Conservation (phyloP, 805 yeast species). For the Candida montana region DNA sequence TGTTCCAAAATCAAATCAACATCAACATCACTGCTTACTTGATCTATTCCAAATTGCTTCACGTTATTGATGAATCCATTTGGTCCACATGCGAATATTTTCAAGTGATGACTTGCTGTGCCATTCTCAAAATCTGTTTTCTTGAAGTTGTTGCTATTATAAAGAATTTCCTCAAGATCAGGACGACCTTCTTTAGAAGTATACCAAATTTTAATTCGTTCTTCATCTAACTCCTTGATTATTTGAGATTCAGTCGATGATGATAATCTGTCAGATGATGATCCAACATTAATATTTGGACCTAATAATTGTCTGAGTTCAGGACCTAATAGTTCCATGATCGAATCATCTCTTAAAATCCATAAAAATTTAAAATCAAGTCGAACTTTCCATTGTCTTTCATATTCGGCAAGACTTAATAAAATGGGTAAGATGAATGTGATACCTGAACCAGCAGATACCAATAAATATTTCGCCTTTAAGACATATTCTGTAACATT, state of each 20-base stretch:
- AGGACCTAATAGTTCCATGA: slow-evolving; percentile 2
- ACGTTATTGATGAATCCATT: slow-evolving; percentile 12
- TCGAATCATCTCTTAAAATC: slow-evolving; percentile 15
- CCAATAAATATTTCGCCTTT: not conserved
- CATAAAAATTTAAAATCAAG: slow-evolving; percentile 21
- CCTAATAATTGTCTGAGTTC: not conserved
- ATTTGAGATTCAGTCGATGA: not conserved
- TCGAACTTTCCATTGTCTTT: slow-evolving; percentile 2
- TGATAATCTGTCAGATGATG: not conserved
- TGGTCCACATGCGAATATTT: slow-evolving; percentile 26
- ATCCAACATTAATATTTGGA: too few species aligned
- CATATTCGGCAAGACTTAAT: slow-evolving; percentile 14
- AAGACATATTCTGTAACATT: not conserved
- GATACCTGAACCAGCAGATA: slow-evolving; percentile 12
- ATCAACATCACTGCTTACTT: not conserved
- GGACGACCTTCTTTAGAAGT: slow-evolving; percentile 19
- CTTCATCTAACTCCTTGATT: not conserved
- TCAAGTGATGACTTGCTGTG: slow-evolving; percentile 2
- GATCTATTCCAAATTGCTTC: slow-evolving; percentile 19
- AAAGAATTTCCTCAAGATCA: slow-evolving; percentile 11
- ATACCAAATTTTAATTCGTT: slow-evolving; percentile 15
- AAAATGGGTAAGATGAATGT: slow-evolving; percentile 9
- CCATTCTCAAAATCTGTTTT: not conserved
- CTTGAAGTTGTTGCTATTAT: not conserved
- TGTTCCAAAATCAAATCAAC: slow-evolving; percentile 21